Evolutionary conservation across 768 basidiomycete species (phyloP), one percentile per base, ranked within the genome.

Genomic region (Lentinula edodes): DNA sequence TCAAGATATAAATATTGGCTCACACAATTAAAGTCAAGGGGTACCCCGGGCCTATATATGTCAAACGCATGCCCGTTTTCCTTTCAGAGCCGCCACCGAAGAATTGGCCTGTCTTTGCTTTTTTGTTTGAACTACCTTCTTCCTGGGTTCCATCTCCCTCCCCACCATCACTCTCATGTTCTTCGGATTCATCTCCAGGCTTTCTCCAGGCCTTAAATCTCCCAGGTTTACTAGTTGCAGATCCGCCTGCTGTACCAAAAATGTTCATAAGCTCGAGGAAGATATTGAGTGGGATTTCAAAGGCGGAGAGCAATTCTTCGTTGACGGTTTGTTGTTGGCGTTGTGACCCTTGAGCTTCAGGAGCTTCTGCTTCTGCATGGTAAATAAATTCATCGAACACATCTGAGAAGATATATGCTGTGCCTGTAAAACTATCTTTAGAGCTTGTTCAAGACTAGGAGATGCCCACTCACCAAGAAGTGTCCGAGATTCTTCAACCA

Each of bases 251-350:
- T 10, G 93, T 91, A 34, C 96, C 95, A 67, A 95, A 98, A 60
- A 98, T 88, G 67, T 96, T 95, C 36, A 99, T 78, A 67, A 92
- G 95, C 65, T 97, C 94, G 63, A 97, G 83, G 55, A 98, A 75
- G 3, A 87, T 88, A 70, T 85, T 83, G 42, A 99, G 83, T 2
- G 90, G 89, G 60, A 99, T 82, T 71, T 95, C 93, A 67, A 98
- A 90, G 0, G 84, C 80, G 2, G 77, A 72, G 2, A 63, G 41
- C 1, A 63, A 46, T 6, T 63, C 64, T n/a, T 77, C 72, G 9
- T 58, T 62, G 18, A 66, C 65, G 12, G 68, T 70, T 12, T 73
- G 69, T 20, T 66, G 61, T 9, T 73, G 69, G 60, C 71, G 68
- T 61, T 72, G 68, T 7, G 72, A 72, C 15, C 66, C 23, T 60